Conservation (phyloP, 2,329 filamentous ascomycete genomes). For the Westerdykella aurantiaca region DNA sequence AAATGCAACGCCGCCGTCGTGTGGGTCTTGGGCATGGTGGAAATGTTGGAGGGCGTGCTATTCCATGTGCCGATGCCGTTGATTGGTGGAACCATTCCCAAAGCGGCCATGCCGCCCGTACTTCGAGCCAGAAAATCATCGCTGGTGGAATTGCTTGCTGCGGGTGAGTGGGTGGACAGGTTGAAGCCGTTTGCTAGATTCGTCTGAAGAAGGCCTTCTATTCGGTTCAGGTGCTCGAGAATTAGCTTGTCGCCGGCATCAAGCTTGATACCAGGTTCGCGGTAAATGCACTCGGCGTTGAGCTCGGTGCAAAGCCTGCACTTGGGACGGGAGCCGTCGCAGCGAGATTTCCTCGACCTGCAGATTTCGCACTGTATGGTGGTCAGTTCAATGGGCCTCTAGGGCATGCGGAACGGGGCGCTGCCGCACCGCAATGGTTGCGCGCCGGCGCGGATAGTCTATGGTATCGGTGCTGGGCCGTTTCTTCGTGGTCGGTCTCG, state of each 20-base stretch:
- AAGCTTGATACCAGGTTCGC: slow-evolving; percentile 80
- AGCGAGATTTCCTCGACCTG: slow-evolving; percentile 71
- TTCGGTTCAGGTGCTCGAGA: slow-evolving; percentile 68
- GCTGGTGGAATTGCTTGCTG: slow-evolving; percentile 41
- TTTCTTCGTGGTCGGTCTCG: slow-evolving; percentile 30
- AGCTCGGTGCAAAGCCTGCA: slow-evolving; percentile 79
- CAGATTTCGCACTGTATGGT: slow-evolving; percentile 70
- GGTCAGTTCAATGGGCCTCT: slow-evolving; percentile 17
- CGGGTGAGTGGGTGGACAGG: slow-evolving; percentile 52
- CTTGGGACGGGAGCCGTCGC: slow-evolving; percentile 73
- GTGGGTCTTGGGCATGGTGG: slow-evolving; percentile 79
- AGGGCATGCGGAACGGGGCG: slow-evolving; percentile 1
- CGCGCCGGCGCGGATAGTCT: slow-evolving; percentile 39
- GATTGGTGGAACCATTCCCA: slow-evolving; percentile 37
- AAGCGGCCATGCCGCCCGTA: slow-evolving; percentile 31
- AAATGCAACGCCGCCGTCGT: slow-evolving; percentile 75
- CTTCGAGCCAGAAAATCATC: slow-evolving; percentile 39
- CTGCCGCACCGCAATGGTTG: slow-evolving; percentile 37
- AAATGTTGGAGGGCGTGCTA: slow-evolving; percentile 60
- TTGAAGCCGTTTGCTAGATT: slow-evolving; percentile 54
- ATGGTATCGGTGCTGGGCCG: slow-evolving; percentile 39
- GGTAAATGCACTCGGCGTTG: slow-evolving; percentile 76
- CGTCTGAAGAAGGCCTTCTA: slow-evolving; percentile 72
- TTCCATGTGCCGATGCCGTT: slow-evolving; percentile 67
- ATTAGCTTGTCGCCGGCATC: slow-evolving; percentile 84